Evolutionary conservation across 768 basidiomycete genomes (phyloP).

Genomic region (Hirschioporus abietinus): DNA sequence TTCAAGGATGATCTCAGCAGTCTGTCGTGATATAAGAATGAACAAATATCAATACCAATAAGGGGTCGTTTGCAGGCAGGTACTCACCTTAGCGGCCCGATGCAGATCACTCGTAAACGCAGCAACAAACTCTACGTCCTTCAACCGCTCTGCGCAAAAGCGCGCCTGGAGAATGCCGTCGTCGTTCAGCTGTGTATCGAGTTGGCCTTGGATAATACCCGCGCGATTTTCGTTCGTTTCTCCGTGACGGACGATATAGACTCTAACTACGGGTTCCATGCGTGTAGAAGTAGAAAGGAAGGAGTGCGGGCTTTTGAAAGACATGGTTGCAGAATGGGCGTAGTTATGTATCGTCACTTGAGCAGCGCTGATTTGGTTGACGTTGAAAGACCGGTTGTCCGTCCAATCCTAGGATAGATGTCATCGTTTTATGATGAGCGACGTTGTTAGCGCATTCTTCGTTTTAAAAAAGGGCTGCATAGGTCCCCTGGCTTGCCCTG

Average conservation of each 20-base stretch:
- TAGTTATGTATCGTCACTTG: too few species aligned
- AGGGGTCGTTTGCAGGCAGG: neutral
- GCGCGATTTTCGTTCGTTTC: conserved; percentile 67
- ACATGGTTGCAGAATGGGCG: neutral
- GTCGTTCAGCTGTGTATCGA: conserved; percentile 63
- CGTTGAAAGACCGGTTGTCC: neutral
- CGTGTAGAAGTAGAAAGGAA: neutral
- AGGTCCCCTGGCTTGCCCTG: too few species aligned
- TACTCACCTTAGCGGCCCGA: conserved; percentile 58
- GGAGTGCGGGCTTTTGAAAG: neutral
- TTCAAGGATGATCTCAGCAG: conserved; percentile 55
- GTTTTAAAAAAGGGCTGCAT: too few species aligned
- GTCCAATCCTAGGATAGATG: too few species aligned
- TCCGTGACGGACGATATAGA: conserved; percentile 73
- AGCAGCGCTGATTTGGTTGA: neutral
- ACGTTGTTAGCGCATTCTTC: too few species aligned
- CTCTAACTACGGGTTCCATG: conserved; percentile 31
- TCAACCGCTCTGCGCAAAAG: conserved; percentile 49
- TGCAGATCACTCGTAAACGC: conserved; percentile 70
- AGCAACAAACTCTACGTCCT: conserved; percentile 45
- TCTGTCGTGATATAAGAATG: conserved; percentile 35
- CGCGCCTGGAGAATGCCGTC: conserved; percentile 55
- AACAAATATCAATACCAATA: neutral
- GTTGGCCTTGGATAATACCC: conserved; percentile 69
- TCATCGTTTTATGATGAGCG: too few species aligned